A percentile compares a stretch with the other conserved stretches of the same genome.
Evolutionary conservation across 2,329 filamentous ascomycete species (phyloP).

Genomic region (Colletotrichum paranaense): DNA sequence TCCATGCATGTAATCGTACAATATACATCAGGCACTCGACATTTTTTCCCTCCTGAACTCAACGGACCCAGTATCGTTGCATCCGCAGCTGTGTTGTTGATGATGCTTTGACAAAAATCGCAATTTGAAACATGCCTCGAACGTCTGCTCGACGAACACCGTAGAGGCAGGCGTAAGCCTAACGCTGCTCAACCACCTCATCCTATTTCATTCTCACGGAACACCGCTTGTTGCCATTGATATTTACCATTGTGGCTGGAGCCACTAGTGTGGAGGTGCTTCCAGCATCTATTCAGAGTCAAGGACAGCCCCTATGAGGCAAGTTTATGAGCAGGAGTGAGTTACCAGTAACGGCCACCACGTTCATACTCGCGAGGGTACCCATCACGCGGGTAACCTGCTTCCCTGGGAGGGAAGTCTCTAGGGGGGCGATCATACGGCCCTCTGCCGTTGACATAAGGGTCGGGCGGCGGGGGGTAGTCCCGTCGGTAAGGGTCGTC

Average conservation of each 20-base stretch:
- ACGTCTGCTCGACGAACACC: too few species aligned
- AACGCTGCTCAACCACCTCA: not conserved
- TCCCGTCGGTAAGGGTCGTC: constrained; percentile 83
- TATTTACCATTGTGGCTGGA: not conserved
- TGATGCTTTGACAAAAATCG: not conserved
- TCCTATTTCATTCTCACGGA: not conserved
- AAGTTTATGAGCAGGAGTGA: constrained; percentile 36
- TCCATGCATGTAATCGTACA: constrained; percentile 30
- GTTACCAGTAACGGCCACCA: constrained; percentile 63
- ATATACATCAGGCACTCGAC: constrained; percentile 6
- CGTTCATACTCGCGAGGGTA: constrained; percentile 63
- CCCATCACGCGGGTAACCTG: constrained; percentile 58
- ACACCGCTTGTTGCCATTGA: not conserved
- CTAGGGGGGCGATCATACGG: constrained; percentile 66
- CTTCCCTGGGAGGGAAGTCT: constrained; percentile 62
- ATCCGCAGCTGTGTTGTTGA: not conserved
- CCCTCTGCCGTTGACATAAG: constrained; percentile 64
- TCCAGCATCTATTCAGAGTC: constrained; percentile 35
- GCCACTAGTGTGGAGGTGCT: not conserved
- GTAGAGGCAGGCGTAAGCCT: not conserved
- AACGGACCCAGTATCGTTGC: not conserved
- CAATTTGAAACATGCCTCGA: not conserved
- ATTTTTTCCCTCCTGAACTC: not conserved
- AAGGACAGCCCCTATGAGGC: constrained; percentile 35
- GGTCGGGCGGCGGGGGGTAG: constrained; percentile 73